Evolutionary conservation across 83 land plant species (phyloP), one percentile per base, ranked within the genome.

Genomic region (Isoetes engelmannii): DNA sequence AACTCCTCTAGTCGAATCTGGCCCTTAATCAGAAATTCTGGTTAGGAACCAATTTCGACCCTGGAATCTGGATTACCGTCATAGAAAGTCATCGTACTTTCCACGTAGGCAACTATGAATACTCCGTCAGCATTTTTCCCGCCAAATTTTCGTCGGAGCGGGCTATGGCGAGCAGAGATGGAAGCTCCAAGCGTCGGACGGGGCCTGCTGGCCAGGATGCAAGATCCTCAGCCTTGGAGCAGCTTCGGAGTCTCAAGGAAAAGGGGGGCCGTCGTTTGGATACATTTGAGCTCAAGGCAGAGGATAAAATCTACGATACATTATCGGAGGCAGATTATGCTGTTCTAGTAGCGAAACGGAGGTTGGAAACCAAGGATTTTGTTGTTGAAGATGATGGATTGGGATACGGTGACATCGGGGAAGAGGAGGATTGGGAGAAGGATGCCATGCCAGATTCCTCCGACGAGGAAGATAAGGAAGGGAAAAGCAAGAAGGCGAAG

Each of bases 361-460:
- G 83, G 8, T 80, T 84, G 49, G 87, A 79, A 10, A 79, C 70
- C 63, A 62, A 71, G 43, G 86, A 69, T n/a, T 95, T 95, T 66
- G 89, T 91, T 41, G 87, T 88, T 9, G 94, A 85, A 19, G 99
- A 95, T 65, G 80, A 83, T 13, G 91, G 89, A 6, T 79, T 88
- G 8, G 97, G 99, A 13, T 95, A 95, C 72, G 77, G 68, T 15
- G 99, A 95, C 28, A 68, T 79, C 7, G 97, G 99, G 28, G 86
- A 88, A 67, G 99, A 95, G 72, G 99, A 88, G 65, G 92, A 95
- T 41, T 91, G 97, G 99, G 73, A 88, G 8, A 60, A 58, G 3
- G 75, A 72, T 15, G 74, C 59, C 4, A 17, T 71, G 12, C 67
- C 71, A 17, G 49, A 47, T 0, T 83, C 83, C 6, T 81, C 85